Percentiles rank a stretch among this genome's conserved stretches.
phyloP scores from a whole-genome alignment of 192 early-diverging fungal species.

The Kickxella alabastrina region DNA sequence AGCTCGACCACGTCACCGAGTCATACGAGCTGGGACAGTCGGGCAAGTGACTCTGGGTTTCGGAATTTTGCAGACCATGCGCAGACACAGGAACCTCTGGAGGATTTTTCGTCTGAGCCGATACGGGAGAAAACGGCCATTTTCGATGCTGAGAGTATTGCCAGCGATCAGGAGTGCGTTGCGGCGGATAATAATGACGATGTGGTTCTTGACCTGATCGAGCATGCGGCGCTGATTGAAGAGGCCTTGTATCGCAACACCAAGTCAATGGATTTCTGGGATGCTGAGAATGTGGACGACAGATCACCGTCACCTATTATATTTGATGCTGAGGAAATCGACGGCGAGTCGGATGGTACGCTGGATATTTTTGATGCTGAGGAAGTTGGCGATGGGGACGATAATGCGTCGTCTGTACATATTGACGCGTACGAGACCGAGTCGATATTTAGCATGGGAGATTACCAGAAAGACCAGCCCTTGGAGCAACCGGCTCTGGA shows the following conservation, averaged over 20 bases:
- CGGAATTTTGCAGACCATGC: background rate
- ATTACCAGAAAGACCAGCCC: background rate
- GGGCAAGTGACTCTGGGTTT: background rate
- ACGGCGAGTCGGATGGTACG: background rate
- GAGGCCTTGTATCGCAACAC: background rate
- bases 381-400: background rate
- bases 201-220: conserved; percentile 34
- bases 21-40: conserved; percentile 4
- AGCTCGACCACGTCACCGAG: conserved; percentile 24
- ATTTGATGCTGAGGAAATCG: background rate
- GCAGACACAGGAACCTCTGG: background rate
- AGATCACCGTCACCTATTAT: no score
- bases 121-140: background rate
- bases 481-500: no score
- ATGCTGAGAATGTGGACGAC: background rate
- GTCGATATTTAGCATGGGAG: conserved; percentile 8
- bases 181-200: background rate
- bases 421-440: conserved; percentile 37
- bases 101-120: background rate
- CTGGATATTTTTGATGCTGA: background rate
- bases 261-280: background rate
- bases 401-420: conserved; percentile 9
- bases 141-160: conserved; percentile 28
- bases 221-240: conserved; percentile 25
- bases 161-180: background rate